Percentiles rank a stretch among this genome's conserved stretches.
These are phyloP conservation scores for Lentinula sp. DNA, from an alignment of 768 basidiomycete genomes.

Conservation along the genomic window DNA sequence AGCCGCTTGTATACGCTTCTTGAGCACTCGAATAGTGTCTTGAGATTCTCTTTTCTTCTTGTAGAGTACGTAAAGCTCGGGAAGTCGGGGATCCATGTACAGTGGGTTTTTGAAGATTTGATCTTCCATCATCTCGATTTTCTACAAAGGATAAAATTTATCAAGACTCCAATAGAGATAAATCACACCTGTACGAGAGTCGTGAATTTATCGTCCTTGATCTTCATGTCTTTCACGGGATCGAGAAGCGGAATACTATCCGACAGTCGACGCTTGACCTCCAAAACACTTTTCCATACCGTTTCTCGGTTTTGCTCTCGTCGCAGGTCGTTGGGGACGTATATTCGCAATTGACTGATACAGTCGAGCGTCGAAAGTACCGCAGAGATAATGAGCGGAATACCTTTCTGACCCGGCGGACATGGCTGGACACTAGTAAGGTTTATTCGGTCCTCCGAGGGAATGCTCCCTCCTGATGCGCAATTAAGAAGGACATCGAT, in stretches of 20 bases:
- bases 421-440: slow-evolving; percentile 72
- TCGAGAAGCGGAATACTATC: slow-evolving; percentile 84
- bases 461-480: slow-evolving; percentile 49
- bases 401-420: slow-evolving; percentile 61
- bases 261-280: slow-evolving; percentile 85
- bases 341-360: slow-evolving; percentile 81
- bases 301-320: slow-evolving; percentile 71
- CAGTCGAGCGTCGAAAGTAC: slow-evolving; percentile 81
- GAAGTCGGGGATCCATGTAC: slow-evolving; percentile 70
- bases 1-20: slow-evolving; percentile 82
- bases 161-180: not conserved
- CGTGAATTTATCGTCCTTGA: slow-evolving; percentile 91
- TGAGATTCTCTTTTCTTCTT: slow-evolving; percentile 67
- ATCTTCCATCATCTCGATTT: slow-evolving; percentile 87
- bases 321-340: slow-evolving; percentile 86
- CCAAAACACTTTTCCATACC: slow-evolving; percentile 83
- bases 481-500: slow-evolving; percentile 88
- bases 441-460: slow-evolving; percentile 48
- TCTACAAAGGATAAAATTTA: slow-evolving; percentile 35
- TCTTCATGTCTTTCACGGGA: slow-evolving; percentile 91
- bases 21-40: slow-evolving; percentile 65
- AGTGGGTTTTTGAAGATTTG: slow-evolving; percentile 77
- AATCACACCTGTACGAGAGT: slow-evolving; percentile 55
- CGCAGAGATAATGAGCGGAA: slow-evolving; percentile 83
- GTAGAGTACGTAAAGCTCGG: slow-evolving; percentile 77